Evolutionary conservation across 1,284 basidiomycete genomes (phyloP), one percentile per base, ranked within the genome.

Genomic region (Boletellus deceptivus): DNA sequence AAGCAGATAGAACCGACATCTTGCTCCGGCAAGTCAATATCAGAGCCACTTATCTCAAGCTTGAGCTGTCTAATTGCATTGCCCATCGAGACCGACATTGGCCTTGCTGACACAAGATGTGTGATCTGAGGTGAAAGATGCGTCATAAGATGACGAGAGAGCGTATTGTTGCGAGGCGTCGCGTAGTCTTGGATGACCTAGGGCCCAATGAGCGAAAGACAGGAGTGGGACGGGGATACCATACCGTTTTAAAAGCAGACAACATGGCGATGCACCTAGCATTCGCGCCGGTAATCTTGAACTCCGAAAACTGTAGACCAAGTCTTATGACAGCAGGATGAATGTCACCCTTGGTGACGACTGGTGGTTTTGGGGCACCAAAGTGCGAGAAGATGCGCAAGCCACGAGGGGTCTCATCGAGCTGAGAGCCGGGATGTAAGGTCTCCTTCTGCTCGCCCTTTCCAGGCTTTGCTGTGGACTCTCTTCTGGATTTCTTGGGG

Each of bases 31-130:
- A 93, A 77, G 70, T 98, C 95, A 48, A 93, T 91, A 60, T 93
- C 90, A 42, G 93, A 85, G 18, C 84, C 82, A 64, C 92, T 95
- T 67, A 99, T 98, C 65, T 98, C 93, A 54, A 97, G 79, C 75
- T 99, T 99, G 63, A 99, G 78, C 70, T 96, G 92, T 52, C 95
- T 82, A 58, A 94, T 93, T 0, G 93, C 93, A 63, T 95, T 95
- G 1, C 92, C 93, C 84, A 94, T 93, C 24, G 92, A 91, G n/a
- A 93, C 85, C n/a, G 91, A 90, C 85, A 95, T 89, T 0, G 92
- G 90, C 46, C 94, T 77, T 25, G 91, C 89, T 48, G 88, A 81
- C 16, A 93, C 91, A 16, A 96, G 80, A 70, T 94, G 88, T 24
- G 84, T 87, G 59, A 97, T 96, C 77, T 97, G 94, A 16, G 91